Conservation (phyloP, 2,329 filamentous ascomycete species). For the Epicoccum nigrum region DNA sequence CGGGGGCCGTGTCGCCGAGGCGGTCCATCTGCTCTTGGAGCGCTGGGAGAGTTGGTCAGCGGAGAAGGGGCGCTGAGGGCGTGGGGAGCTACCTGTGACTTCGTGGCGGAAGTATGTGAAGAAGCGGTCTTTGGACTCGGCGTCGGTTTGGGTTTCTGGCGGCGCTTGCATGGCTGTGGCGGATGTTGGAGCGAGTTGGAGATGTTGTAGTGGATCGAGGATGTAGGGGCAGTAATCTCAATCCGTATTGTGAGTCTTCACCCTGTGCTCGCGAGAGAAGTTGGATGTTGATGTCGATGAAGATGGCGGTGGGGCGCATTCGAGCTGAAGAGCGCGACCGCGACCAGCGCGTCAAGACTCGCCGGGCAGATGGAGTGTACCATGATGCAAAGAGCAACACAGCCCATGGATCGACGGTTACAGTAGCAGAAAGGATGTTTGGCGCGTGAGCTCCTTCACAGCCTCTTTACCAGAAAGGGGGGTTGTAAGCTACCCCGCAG, state of each 20-base stretch:
- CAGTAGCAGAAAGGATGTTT: too few relatives aligned
- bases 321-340: constrained; percentile 1
- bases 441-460: too few relatives aligned
- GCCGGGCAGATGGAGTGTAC: constrained; percentile 15
- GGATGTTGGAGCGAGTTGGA: too few relatives aligned
- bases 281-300: constrained; percentile 4
- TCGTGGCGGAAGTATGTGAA: constrained; percentile 82
- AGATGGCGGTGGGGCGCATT: constrained; percentile 20
- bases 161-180: constrained; percentile 15
- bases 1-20: constrained; percentile 65
- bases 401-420: too few relatives aligned
- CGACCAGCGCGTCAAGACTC: constrained; percentile 13
- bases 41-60: constrained; percentile 55
- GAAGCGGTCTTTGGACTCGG: constrained; percentile 73
- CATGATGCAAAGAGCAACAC: constrained; percentile 20
- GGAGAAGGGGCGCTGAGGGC: not conserved
- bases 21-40: constrained; percentile 77
- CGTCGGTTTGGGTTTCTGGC: constrained; percentile 24
- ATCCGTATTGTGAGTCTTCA: not conserved
- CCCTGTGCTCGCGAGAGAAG: constrained; percentile 9
- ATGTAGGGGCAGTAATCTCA: not conserved
- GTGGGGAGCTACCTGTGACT: constrained; percentile 69
- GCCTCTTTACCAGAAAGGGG: too few relatives aligned
- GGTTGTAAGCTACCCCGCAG: constrained; percentile 20
- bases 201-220: too few relatives aligned